phyloP scores from a whole-genome alignment of 2,329 filamentous ascomycete genomes.

The Parastagonospora nodorum region DNA sequence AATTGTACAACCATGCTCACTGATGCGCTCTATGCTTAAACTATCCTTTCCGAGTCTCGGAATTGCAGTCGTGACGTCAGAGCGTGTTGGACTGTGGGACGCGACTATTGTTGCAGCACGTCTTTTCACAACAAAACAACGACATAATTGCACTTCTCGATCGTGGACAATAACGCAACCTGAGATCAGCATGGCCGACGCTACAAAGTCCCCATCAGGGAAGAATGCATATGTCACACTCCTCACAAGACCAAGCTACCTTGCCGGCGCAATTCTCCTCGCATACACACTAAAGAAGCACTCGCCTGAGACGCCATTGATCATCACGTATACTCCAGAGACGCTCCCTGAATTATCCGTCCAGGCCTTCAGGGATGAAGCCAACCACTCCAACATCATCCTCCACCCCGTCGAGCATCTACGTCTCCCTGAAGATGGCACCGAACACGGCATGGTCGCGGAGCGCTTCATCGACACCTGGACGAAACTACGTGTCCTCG shows the following conservation, averaged over 20 bases:
- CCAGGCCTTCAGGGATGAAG: conserved; percentile 50
- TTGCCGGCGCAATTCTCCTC: conserved; percentile 58
- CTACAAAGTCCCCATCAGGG: not conserved
- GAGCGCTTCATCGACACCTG: conserved; percentile 60
- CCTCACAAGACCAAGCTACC: conserved; percentile 57
- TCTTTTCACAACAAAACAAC: not conserved
- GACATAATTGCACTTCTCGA: not conserved
- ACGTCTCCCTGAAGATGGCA: conserved; percentile 40
- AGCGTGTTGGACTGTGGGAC: conserved; percentile 3
- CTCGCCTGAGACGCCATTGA: conserved; percentile 53
- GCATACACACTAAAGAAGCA: conserved; percentile 56
- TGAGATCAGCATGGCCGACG: not conserved
- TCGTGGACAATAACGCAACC: not conserved
- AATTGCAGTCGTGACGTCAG: conserved; percentile 30
- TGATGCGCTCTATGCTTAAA: not conserved
- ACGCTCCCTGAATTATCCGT: conserved; percentile 49
- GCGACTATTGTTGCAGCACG: not conserved
- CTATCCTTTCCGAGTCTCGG: conserved; percentile 9
- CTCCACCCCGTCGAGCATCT: conserved; percentile 50
- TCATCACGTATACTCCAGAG: conserved; percentile 55
- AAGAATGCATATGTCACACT: conserved; percentile 55
- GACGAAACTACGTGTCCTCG: conserved; percentile 61
- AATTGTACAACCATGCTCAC: conserved; percentile 1
- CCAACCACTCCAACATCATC: conserved; percentile 48
- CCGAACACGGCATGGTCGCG: conserved; percentile 50